Evolutionary conservation across 2,329 filamentous ascomycete genomes (phyloP).

Genomic region (Aspergillus bombycis): DNA sequence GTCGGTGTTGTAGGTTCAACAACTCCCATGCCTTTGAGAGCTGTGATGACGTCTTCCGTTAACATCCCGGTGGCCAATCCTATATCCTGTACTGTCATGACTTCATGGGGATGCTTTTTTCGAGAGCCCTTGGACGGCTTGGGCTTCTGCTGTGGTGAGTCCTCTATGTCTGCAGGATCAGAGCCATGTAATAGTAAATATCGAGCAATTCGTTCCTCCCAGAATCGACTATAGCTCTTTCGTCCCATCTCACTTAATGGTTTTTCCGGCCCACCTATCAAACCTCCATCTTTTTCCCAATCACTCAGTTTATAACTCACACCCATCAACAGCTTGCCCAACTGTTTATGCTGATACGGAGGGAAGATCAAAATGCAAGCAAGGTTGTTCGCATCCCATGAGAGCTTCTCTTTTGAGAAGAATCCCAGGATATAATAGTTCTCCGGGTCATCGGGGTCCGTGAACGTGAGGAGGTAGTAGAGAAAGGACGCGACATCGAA

Average conservation of each 20-base stretch:
- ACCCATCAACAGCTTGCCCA: constrained; percentile 88
- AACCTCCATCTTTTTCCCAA: constrained; percentile 65
- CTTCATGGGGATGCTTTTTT: constrained; percentile 47
- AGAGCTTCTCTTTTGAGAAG: constrained; percentile 98
- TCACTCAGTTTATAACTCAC: constrained; percentile 90
- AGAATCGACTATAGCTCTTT: constrained; percentile 81
- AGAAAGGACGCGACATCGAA: constrained; percentile 94
- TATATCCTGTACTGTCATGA: constrained; percentile 70
- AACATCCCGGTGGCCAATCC: constrained; percentile 81
- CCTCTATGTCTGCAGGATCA: constrained; percentile 29
- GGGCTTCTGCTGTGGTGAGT: constrained; percentile 33
- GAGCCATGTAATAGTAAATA: constrained; percentile 56
- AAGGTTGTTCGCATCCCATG: constrained; percentile 97
- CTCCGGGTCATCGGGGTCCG: constrained; percentile 51
- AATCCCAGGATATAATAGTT: constrained; percentile 78
- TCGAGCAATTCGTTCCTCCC: constrained; percentile 81
- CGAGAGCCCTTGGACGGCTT: constrained; percentile 42
- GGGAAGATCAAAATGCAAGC: constrained; percentile 96
- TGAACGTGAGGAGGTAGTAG: constrained; percentile 88
- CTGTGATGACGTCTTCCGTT: constrained; percentile 77
- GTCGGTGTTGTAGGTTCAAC: constrained; percentile 54
- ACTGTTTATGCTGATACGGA: constrained; percentile 88
- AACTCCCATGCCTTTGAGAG: constrained; percentile 79
- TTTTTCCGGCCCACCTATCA: constrained; percentile 90
- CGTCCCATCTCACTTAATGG: constrained; percentile 84